Conservation (phyloP, 73 alveolate genomes). For the Paramecium sexaurelia region DNA sequence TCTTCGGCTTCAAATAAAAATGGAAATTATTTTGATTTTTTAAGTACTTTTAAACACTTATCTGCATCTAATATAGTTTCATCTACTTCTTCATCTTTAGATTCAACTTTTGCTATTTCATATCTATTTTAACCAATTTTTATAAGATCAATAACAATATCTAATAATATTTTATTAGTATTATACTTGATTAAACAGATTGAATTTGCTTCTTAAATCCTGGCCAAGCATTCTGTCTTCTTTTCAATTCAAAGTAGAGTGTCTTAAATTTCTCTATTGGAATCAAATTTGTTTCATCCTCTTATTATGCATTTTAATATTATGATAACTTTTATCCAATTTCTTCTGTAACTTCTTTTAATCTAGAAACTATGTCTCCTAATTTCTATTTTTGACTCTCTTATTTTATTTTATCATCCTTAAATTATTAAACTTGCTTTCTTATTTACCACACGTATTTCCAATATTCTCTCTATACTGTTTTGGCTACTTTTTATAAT, state of each 20-base stretch:
- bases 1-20: slow-evolving; percentile 30
- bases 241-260: background rate
- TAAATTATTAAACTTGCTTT: slow-evolving; percentile 43
- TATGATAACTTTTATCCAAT: slow-evolving; percentile 39
- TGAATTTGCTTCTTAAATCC: background rate
- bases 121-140: background rate
- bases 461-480: slow-evolving; percentile 34
- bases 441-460: slow-evolving; percentile 41
- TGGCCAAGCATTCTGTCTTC: background rate
- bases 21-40: background rate
- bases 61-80: slow-evolving; percentile 12
- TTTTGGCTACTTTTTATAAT: background rate
- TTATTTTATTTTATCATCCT: slow-evolving; percentile 61
- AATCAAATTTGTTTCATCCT: background rate
- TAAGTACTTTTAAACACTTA: background rate
- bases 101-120: background rate
- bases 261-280: slow-evolving; percentile 23
- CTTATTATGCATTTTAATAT: slow-evolving; percentile 4
- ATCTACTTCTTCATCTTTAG: slow-evolving; percentile 13
- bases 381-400: slow-evolving; percentile 44
- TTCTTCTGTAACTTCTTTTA: slow-evolving; percentile 57
- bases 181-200: slow-evolving; percentile 18
- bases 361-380: slow-evolving; percentile 38
- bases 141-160: background rate
- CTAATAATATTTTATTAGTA: background rate